Evolutionary conservation across 495 filamentous ascomycete genomes (phyloP).

Genomic region (Neurospora pannonica): DNA sequence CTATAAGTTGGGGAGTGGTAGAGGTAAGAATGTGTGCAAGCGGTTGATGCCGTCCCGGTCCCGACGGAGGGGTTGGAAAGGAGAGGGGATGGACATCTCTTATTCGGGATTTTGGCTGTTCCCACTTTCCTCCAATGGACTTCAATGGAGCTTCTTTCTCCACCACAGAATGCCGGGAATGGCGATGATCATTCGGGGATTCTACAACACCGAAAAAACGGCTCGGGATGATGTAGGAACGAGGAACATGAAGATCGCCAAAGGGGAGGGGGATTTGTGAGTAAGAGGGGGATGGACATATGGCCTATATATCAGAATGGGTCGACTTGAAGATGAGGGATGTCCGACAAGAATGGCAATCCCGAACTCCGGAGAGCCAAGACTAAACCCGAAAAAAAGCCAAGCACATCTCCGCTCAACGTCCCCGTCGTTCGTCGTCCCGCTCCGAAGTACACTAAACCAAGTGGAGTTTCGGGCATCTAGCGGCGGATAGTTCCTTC

Average conservation of each 20-base stretch:
- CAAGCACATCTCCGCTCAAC: background rate
- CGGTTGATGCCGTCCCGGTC: background rate
- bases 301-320: background rate
- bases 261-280: background rate
- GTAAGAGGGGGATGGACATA: background rate
- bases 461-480: background rate
- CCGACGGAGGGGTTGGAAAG: background rate
- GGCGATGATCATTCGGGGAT: background rate
- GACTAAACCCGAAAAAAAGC: background rate
- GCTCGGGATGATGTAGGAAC: background rate
- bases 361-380: background rate
- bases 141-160: background rate
- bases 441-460: background rate
- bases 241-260: background rate
- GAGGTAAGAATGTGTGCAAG: background rate
- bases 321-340: background rate
- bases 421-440: background rate
- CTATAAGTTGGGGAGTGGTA: background rate
- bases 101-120: background rate
- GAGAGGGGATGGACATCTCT: background rate
- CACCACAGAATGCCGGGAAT: background rate
- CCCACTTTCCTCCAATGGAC: background rate
- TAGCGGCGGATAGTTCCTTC: background rate
- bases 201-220: background rate
- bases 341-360: background rate